phyloP scores from a whole-genome alignment of 768 basidiomycete species.

The Suillus paluster region DNA sequence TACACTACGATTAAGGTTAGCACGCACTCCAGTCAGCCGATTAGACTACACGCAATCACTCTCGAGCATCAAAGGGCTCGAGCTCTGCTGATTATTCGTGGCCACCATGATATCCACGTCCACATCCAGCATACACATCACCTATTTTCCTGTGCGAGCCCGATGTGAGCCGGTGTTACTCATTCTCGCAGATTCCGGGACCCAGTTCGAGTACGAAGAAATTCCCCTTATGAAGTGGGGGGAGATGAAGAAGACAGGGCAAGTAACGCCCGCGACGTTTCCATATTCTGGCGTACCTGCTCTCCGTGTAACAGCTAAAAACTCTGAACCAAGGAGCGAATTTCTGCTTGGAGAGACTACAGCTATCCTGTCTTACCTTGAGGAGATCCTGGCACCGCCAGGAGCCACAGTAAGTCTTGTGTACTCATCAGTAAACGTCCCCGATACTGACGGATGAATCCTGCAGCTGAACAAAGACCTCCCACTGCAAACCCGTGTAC shows the following conservation, averaged over 20 bases:
- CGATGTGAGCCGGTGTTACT: conserved; percentile 32
- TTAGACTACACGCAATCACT: background rate
- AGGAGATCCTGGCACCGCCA: conserved; percentile 21
- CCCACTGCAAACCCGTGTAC: conserved; percentile 20
- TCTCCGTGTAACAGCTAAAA: conserved; percentile 22
- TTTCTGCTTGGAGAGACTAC: conserved; percentile 29
- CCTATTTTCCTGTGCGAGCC: conserved; percentile 26
- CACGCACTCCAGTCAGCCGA: background rate
- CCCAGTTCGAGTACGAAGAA: conserved; percentile 24
- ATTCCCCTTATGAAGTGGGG: conserved; percentile 20
- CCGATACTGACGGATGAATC: background rate
- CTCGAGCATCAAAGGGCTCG: background rate
- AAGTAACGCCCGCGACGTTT: conserved; percentile 23
- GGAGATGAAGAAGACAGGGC: conserved; percentile 18
- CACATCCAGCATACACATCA: conserved; percentile 19
- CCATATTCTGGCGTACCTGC: conserved; percentile 31
- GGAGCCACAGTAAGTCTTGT: conserved; percentile 19
- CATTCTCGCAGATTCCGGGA: conserved; percentile 29
- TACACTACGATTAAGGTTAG: background rate
- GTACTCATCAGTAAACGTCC: background rate
- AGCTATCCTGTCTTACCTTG: conserved; percentile 28
- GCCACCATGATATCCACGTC: conserved; percentile 11
- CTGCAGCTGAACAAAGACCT: conserved; percentile 12
- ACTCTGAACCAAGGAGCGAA: conserved; percentile 12
- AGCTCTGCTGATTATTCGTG: background rate